Conservation (phyloP, 1,284 basidiomycete genomes). For the Boletus semigastroideus region DNA sequence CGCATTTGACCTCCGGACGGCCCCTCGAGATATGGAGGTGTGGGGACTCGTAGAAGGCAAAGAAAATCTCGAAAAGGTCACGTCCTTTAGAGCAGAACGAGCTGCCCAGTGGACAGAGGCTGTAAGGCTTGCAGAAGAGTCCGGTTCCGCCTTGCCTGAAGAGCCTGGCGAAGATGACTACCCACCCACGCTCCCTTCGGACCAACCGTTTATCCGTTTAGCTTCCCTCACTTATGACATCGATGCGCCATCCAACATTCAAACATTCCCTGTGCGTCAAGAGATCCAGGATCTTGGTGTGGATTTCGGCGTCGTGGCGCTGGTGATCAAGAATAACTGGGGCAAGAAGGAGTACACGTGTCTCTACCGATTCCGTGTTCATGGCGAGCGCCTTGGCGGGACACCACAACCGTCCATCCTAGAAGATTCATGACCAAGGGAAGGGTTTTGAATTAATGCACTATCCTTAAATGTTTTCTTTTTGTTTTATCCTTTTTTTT, state of each 20-base stretch:
- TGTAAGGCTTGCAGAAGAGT: constrained; percentile 39
- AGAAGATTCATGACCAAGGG: constrained; percentile 20
- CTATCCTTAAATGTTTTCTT: not conserved
- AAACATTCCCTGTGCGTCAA: constrained; percentile 80
- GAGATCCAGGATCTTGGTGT: constrained; percentile 69
- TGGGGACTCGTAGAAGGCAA: constrained; percentile 84
- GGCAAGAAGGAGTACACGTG: constrained; percentile 84
- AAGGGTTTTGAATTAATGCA: constrained; percentile 8
- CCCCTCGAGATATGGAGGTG: constrained; percentile 84
- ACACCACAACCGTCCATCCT: constrained; percentile 17
- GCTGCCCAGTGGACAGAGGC: constrained; percentile 32
- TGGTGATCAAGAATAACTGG: constrained; percentile 84
- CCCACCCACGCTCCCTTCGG: constrained; percentile 53
- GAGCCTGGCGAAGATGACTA: constrained; percentile 40
- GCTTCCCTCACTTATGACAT: constrained; percentile 83
- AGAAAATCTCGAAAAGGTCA: constrained; percentile 65
- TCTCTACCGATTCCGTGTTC: constrained; percentile 84
- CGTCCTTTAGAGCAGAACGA: constrained; percentile 47
- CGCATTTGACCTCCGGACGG: constrained; percentile 75
- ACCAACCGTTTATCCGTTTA: constrained; percentile 67
- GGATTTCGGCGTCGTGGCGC: constrained; percentile 79
- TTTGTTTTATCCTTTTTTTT: not conserved
- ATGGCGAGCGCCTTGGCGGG: constrained; percentile 49
- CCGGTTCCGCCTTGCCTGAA: constrained; percentile 37
- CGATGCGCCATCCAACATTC: constrained; percentile 64